Percentiles rank a stretch among this genome's conserved stretches.
These are phyloP conservation scores for Cryphonectria parasitica DNA, from an alignment of 2,329 filamentous ascomycete species.

Conservation along the genomic window DNA sequence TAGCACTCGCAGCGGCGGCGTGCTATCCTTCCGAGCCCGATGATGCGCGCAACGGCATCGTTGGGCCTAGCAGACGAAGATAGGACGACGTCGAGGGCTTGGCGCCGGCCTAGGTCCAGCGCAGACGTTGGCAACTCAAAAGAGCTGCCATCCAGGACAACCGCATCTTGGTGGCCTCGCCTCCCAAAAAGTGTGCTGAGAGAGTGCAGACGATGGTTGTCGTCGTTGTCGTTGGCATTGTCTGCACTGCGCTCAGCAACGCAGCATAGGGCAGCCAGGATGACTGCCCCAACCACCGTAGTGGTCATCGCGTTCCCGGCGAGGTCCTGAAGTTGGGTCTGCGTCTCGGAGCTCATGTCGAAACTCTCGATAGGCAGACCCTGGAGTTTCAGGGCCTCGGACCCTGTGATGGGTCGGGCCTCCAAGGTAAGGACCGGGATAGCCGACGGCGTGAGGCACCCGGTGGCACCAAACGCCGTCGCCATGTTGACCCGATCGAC, in stretches of 20 bases:
- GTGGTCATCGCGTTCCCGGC: conserved; percentile 82
- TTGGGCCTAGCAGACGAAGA: conserved; percentile 28
- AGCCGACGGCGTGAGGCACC: conserved; percentile 71
- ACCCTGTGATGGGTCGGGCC: conserved; percentile 63
- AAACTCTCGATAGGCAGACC: conserved; percentile 68
- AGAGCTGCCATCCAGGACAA: conserved; percentile 5
- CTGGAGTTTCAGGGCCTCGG: conserved; percentile 68
- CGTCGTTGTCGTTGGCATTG: not conserved
- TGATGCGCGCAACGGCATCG: conserved; percentile 16
- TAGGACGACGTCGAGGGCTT: conserved; percentile 13
- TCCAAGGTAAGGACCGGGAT: conserved; percentile 63
- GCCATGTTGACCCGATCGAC: conserved; percentile 58
- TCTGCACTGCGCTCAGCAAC: conserved; percentile 11
- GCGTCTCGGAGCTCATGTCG: conserved; percentile 65
- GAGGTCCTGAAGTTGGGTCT: conserved; percentile 67
- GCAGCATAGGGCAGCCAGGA: conserved; percentile 57
- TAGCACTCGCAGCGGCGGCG: conserved; percentile 44
- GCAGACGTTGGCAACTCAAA: not conserved
- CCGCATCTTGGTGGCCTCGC: not conserved
- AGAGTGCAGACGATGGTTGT: conserved; percentile 4
- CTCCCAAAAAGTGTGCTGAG: conserved; percentile 10
- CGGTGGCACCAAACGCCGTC: conserved; percentile 58
- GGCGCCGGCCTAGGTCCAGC: not conserved
- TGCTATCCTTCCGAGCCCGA: conserved; percentile 27
- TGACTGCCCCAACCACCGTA: conserved; percentile 68